Base-by-base conservation (phyloP, 2,329 filamentous ascomycete genomes). In the Sarocladium strictum region DNA sequence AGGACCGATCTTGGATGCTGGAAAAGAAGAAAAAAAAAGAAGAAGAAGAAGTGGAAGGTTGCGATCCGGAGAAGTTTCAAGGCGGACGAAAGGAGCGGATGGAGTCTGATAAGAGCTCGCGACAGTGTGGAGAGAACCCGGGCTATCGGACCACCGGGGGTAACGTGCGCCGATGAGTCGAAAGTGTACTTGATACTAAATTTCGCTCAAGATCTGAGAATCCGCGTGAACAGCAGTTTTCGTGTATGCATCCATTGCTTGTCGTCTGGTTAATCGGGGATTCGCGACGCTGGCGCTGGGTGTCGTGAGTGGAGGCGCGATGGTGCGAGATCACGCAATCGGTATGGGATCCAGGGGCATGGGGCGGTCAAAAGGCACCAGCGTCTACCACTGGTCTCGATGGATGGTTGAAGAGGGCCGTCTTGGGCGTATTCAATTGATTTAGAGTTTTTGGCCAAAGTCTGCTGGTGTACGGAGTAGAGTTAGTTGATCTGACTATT, bases 281-380 rank as follows among this genome's bases (percentile, higher is more conserved):
- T 38, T 38, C 6, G 35, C 17, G 35, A n/a, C 5, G 35, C 17
- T 5, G n/a, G 15, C 17, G 35, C 12, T 33, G 9, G 35, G 35
- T 6, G 35, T 38, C 12, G 35, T 38, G 35, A n/a, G 40, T 45
- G 40, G 17, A 45, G 40, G 17, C 14, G 40, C 40, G 40, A 45
- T 45, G 40, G 40, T 45, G 40, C 15, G 40, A 45, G 17, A 45
- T 45, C 40, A 45, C 40, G 40, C 40, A 45, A 45, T 45, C 21
- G 19, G 14, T n/a, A 45, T 6, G 40, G 19, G 37, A 6, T 14
- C 40, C 21, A 23, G 35, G 35, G 35, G 35, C n/a, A 38, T n/a
- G 35, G 35, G 35, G 35, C 35, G 35, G 29, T 32, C 29, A 32
- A 32, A 32, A n/a, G n/a, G n/a, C n/a, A n/a, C n/a, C n/a, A n/a